These are phyloP conservation scores for Crithidia brevicula DNA, from an alignment of 208 protist genomes.

Conservation along the genomic window DNA sequence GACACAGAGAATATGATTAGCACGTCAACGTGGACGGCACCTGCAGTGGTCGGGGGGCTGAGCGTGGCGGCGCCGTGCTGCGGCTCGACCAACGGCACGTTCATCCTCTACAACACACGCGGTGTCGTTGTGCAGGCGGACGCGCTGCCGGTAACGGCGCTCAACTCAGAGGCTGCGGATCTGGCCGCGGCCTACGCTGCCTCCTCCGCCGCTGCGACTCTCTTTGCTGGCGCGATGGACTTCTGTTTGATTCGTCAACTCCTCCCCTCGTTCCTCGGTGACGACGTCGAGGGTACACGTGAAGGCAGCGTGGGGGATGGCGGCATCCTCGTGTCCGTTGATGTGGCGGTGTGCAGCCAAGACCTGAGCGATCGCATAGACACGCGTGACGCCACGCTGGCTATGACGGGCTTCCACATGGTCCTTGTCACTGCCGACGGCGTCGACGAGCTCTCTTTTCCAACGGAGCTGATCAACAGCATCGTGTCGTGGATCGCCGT, in stretches of 20 bases:
- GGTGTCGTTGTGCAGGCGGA: conserved; percentile 35
- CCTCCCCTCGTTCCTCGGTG: conserved; percentile 10
- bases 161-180: conserved; percentile 16
- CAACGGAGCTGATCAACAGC: conserved; percentile 53
- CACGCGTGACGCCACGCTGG: conserved; percentile 18
- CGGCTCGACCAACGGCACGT: conserved; percentile 43
- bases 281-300: neutral
- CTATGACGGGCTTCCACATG: conserved; percentile 28
- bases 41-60: conserved; percentile 35
- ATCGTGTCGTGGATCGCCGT: conserved; percentile 46
- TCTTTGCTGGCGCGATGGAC: conserved; percentile 13
- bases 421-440: conserved; percentile 37
- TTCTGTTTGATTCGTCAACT: conserved; percentile 42
- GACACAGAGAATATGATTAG: conserved; percentile 27
- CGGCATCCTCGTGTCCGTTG: conserved; percentile 40
- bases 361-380: conserved; percentile 49
- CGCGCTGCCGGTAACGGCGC: conserved; percentile 26
- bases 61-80: conserved; percentile 41
- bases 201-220: neutral
- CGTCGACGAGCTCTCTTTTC: conserved; percentile 43
- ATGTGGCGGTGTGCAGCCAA: conserved; percentile 42
- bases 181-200: conserved; percentile 11
- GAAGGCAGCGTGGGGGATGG: conserved; percentile 26
- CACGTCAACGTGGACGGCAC: neutral
- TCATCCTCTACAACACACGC: conserved; percentile 42